A percentile compares a stretch with the other conserved stretches of the same genome.
Conservation (phyloP, 371 early-diverging fungal species). For the Scutellospora calospora region DNA sequence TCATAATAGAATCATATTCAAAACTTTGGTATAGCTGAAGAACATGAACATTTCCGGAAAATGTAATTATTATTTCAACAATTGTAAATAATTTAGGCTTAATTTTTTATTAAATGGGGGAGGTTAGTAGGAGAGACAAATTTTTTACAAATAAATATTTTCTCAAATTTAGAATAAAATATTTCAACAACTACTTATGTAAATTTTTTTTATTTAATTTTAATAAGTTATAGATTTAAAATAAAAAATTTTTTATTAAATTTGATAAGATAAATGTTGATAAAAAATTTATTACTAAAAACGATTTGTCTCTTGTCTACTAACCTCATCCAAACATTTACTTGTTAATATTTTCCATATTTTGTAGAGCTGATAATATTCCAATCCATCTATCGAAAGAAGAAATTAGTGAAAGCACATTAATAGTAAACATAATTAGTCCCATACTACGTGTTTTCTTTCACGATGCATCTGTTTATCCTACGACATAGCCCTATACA, state of each 20-base stretch:
- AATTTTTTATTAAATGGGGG: too few species aligned
- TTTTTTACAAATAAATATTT: too few species aligned
- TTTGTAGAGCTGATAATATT: conserved; percentile 20
- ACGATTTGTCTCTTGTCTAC: too few species aligned
- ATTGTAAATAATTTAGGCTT: conserved; percentile 17
- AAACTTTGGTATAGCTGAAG: not conserved
- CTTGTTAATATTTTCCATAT: not conserved
- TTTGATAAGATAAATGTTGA: too few species aligned
- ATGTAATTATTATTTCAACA: conserved; percentile 34
- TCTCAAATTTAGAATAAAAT: too few species aligned
- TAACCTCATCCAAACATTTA: too few species aligned
- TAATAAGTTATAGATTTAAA: too few species aligned
- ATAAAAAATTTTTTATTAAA: too few species aligned
- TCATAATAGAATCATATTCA: conserved; percentile 19
- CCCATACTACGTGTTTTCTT: conserved; percentile 20
- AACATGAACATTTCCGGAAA: not conserved
- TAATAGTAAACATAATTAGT: conserved; percentile 38
- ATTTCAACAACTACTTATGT: too few species aligned
- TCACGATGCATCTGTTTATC: conserved; percentile 30
- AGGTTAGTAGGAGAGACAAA: too few species aligned
- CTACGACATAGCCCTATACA: conserved; percentile 15
- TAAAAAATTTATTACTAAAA: too few species aligned
- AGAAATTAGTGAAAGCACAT: conserved; percentile 29
- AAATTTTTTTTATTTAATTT: too few species aligned
- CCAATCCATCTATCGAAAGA: conserved; percentile 23